These are phyloP conservation scores for Globisporangium radiosum DNA, from an alignment of 352 stramenopile species.

Conservation along the genomic window DNA sequence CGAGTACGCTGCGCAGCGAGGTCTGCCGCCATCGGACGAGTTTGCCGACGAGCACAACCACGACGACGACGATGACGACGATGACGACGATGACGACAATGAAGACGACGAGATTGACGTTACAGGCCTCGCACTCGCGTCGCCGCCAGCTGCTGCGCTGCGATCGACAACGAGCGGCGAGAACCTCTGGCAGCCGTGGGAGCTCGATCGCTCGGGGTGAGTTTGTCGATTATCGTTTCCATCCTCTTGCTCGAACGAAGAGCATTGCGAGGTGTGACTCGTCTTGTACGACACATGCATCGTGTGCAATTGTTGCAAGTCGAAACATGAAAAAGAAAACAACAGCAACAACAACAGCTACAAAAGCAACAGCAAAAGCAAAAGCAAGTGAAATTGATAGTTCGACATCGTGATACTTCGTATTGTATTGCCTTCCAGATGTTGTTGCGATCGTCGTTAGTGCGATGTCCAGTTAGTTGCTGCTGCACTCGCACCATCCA, in stretches of 20 bases:
- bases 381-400: too few relatives aligned
- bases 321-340: neutral
- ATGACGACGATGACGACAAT: constrained; percentile 25
- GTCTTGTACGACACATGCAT: too few relatives aligned
- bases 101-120: constrained; percentile 68
- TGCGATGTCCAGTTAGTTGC: too few relatives aligned
- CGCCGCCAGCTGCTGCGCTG: constrained; percentile 11
- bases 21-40: neutral
- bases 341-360: neutral
- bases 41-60: constrained; percentile 7
- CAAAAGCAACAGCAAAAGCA: neutral
- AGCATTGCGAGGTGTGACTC: neutral
- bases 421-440: too few relatives aligned
- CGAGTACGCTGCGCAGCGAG: constrained; percentile 13
- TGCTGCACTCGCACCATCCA: too few relatives aligned
- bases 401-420: too few relatives aligned
- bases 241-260: neutral
- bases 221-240: neutral
- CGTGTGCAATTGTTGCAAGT: neutral
- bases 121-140: constrained; percentile 48
- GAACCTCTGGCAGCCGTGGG: constrained; percentile 71
- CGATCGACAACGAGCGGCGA: constrained; percentile 37
- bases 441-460: too few relatives aligned
- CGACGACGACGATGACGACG: constrained; percentile 20
- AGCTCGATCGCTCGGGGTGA: constrained; percentile 48